Evolutionary conservation across 805 yeast genomes (phyloP), one percentile per base, ranked within the genome.

Genomic region (Metschnikowia henanensis): DNA sequence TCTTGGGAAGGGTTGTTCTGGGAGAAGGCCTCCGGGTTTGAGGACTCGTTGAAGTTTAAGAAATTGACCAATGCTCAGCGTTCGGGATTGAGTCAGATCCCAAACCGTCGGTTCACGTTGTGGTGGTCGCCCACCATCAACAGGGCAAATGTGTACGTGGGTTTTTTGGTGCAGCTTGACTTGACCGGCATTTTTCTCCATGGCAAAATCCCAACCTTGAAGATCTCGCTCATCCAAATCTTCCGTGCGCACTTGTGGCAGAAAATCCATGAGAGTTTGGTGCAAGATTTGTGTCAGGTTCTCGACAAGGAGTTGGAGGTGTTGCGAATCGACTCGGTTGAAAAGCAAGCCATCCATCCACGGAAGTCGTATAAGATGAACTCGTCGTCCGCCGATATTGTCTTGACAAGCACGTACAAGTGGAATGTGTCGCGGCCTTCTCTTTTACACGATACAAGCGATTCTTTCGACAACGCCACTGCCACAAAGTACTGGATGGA

Each of bases 41-140:
- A 94, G 64, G 99, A 94, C 57, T 86, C 96, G 0, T 77, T 94
- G 78, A 92, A 91, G 61, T 87, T 90, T 66, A 90, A 91, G 64
- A 94, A 92, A 61, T 76, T 94, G 54, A 94, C 99, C 1, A 92
- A 92, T 65, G 99, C 99, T 1, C 99, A 94, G 71, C 75, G 99
- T 58, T 84, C 97, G 4, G 99, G 99, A 61, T 76, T 94, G 52
- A 87, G 95, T 59, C 99, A 94, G 68, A 92, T 94, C 58, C 99
- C 99, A 3, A 94, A 94, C 61, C 83, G 99, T 62, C 78, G 99
- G 35, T 94, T 94, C 61, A 94, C 99, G 0, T 70, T 94, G 23
- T 94, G 99, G 99, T 94, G 99, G 99, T 90, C 97, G 0, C 99
- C 99, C 5, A 94, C 99, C 0, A 94, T 94, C 56, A 94, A 94